Base-by-base conservation (phyloP, 805 yeast genomes). In the Candida nemodendra region DNA sequence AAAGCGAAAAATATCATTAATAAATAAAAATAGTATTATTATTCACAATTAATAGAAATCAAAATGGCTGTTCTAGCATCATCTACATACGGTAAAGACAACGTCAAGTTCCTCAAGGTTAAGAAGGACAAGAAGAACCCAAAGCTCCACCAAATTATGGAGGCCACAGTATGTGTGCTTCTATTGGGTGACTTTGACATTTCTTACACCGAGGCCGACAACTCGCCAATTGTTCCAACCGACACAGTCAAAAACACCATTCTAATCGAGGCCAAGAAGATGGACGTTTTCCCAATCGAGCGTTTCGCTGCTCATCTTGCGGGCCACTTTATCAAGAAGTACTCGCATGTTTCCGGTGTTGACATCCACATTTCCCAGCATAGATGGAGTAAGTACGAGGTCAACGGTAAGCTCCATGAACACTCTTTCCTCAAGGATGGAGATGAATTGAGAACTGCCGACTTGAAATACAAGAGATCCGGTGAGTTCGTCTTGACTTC, bases 211-310 rank as follows among this genome's bases (percentile, higher is more conserved):
- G 56, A 81, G 41, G 96, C 96, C 26, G 95, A 90, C 66, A 90
- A 90, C 68, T 59, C 84, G 2, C 76, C 84, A n/a, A 80, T 90
- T 55, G 95, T 90, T 34, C 96, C 97, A 42, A 90, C 97, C 7
- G 96, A 89, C 64, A 87, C 96, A 1, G 89, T 88, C 39, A 89
- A 89, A 65, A 89, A 89, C 72, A 89, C 96, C 35, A 78, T 86
- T 47, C 72, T 84, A 58, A 73, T 90, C 23, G 81, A 85, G 49
- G 96, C 96, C 48, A 85, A 84, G 65, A 80, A 75, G 56, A 73
- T 78, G 34, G 86, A 88, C 47, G 91, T 84, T 34, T 85, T 90
- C 84, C 96, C 96, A 42, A 81, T 85, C 48, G 97, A 90, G 72
- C 72, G 83, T 40, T 90, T 87, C 63, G 96, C 93, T 22, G 88